These are phyloP conservation scores for Dimocarpus longan DNA, from an alignment of 345 rosid species.

Conservation along the genomic window DNA sequence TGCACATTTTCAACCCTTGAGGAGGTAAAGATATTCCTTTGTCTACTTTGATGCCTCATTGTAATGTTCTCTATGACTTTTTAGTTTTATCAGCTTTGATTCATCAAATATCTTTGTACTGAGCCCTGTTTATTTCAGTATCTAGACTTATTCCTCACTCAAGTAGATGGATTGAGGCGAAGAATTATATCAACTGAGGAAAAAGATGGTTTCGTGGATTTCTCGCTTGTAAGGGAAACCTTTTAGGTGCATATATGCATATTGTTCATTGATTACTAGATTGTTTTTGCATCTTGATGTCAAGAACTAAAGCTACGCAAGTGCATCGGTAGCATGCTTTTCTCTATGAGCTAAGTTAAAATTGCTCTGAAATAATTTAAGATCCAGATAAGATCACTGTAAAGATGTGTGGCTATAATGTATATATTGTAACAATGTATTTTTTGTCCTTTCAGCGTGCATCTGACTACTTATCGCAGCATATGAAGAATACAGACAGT, in stretches of 20 bases:
- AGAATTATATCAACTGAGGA: conserved; percentile 51
- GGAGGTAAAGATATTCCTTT: conserved; percentile 51
- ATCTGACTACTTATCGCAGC: conserved; percentile 77
- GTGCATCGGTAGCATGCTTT: neutral
- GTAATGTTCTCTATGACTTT: neutral
- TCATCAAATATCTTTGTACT: neutral
- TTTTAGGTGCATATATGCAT: conserved; percentile 60
- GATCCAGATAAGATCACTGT: neutral
- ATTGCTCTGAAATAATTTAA: neutral
- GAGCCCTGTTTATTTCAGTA: conserved; percentile 53
- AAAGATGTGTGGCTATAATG: neutral
- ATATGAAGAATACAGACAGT: conserved; percentile 58
- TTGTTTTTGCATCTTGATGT: conserved; percentile 14
- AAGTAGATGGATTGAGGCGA: conserved; percentile 87
- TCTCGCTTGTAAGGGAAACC: conserved; percentile 63
- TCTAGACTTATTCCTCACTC: conserved; percentile 77
- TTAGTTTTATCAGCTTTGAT: conserved; percentile 1
- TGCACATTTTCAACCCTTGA: conserved; percentile 76
- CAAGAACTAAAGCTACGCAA: conserved; percentile 16
- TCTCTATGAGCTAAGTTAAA: neutral
- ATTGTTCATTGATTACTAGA: neutral
- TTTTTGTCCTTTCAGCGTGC: conserved; percentile 64
- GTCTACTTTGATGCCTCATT: neutral
- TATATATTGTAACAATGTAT: conserved; percentile 14
- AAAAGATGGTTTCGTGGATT: conserved; percentile 53